Conservation (phyloP, 2,329 filamentous ascomycete species). For the Beauveria medogensis region DNA sequence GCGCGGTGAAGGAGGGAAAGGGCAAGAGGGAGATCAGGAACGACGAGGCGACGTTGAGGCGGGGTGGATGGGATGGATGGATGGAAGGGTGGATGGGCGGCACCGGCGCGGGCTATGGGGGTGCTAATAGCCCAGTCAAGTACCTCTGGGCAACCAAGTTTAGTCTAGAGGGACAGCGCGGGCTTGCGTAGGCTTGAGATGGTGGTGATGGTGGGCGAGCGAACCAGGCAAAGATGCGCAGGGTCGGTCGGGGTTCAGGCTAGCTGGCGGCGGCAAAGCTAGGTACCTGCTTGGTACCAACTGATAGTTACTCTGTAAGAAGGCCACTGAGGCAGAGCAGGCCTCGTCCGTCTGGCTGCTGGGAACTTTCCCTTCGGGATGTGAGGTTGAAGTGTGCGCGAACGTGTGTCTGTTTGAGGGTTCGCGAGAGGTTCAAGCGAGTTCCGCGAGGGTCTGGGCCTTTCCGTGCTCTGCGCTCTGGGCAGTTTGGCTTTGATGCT, state of each 20-base stretch:
- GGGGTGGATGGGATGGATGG: constrained; percentile 21
- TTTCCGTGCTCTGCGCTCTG: not conserved
- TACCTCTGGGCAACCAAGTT: not conserved
- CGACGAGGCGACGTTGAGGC: constrained; percentile 22
- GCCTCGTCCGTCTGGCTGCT: not conserved
- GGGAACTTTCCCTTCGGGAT: not conserved
- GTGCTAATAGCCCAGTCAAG: not conserved
- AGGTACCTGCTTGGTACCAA: not conserved
- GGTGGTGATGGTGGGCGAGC: not conserved
- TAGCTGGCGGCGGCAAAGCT: not conserved
- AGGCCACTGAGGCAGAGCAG: not conserved
- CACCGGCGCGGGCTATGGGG: not conserved
- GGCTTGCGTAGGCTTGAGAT: not conserved
- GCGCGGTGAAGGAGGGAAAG: constrained; percentile 16
- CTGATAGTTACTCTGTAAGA: not conserved
- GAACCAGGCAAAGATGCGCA: not conserved
- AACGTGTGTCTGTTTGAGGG: not conserved
- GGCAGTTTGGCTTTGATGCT: not conserved
- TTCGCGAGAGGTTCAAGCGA: not conserved
- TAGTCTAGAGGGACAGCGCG: not conserved
- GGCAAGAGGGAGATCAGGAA: constrained; percentile 20
- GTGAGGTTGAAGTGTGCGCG: not conserved
- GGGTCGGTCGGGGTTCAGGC: constrained; percentile 1
- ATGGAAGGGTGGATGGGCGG: constrained; percentile 9
- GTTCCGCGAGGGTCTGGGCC: not conserved